Percentiles rank a stretch among this genome's conserved stretches.
phyloP scores from a whole-genome alignment of 2,329 filamentous ascomycete species.

The Gremmenia infestans region DNA sequence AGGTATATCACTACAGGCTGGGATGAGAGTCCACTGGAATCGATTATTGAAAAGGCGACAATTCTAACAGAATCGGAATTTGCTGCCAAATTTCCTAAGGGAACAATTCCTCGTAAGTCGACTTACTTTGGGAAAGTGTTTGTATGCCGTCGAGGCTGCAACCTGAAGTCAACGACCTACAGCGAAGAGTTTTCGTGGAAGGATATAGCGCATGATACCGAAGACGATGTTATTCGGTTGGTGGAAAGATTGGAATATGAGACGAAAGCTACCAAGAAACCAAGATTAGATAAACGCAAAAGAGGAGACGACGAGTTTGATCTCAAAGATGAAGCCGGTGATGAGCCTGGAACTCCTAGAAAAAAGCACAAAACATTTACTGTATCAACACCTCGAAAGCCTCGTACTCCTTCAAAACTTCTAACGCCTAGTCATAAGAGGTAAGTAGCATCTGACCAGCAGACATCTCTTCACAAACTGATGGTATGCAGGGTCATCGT shows the following conservation, averaged over 20 bases:
- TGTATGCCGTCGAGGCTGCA: slow-evolving; percentile 83
- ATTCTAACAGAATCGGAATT: slow-evolving; percentile 72
- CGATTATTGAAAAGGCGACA: slow-evolving; percentile 84
- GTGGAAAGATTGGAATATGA: slow-evolving; percentile 51
- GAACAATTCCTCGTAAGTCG: slow-evolving; percentile 66
- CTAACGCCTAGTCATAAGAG: slow-evolving; percentile 62
- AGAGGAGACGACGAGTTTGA: slow-evolving; percentile 28
- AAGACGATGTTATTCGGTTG: slow-evolving; percentile 23
- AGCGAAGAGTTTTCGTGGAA: slow-evolving; percentile 93
- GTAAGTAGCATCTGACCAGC: slow-evolving; percentile 25
- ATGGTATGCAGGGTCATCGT: slow-evolving; percentile 50
- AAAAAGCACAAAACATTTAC: slow-evolving; percentile 49
- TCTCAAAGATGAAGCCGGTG: slow-evolving; percentile 10
- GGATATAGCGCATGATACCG: slow-evolving; percentile 57
- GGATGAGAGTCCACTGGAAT: slow-evolving; percentile 79
- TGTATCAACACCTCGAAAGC: slow-evolving; percentile 29
- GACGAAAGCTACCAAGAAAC: slow-evolving; percentile 63
- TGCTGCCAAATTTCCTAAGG: slow-evolving; percentile 63
- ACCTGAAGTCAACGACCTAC: slow-evolving; percentile 82
- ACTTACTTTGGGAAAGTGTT: slow-evolving; percentile 81
- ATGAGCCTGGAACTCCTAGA: slow-evolving; percentile 45
- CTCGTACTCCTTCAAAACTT: slow-evolving; percentile 37
- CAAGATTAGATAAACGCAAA: slow-evolving; percentile 20
- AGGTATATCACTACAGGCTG: slow-evolving; percentile 85
- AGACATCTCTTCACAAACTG: not conserved